Base-by-base conservation (phyloP, 2,329 filamentous ascomycete species). In the Biscogniauxia marginata region DNA sequence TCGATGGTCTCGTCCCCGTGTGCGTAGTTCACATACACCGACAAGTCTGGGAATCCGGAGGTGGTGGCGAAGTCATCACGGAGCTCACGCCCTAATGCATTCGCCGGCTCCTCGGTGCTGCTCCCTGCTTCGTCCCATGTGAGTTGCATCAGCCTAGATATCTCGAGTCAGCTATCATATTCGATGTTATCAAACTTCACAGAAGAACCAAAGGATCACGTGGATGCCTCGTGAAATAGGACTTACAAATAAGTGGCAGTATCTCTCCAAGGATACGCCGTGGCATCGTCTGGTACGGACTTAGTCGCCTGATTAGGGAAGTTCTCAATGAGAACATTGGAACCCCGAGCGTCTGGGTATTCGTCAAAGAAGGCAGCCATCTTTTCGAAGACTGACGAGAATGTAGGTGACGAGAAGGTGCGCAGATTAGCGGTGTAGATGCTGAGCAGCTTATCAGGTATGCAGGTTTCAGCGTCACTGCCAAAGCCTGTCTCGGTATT, bases 241-340 rank as follows among this genome's bases (percentile, higher is more conserved):
- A 34, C 8, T 23, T 24, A 57, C 52, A 44, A 55, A 62, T 54
- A 50, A 23, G 34, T 43, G 45, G 25, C 21, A 53, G 52, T 4
- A 18, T 66, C 59, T 22, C 62, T 46, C 61, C 60, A 65, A 4
- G 65, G 52, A 21, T 63, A 67, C 0, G 64, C 63, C 5, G 64
- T 65, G 3, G 53, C 54, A 8, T 64, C 56, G 20, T 54, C 46
- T 3, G 56, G 24, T 3, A 63, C 55, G 2, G 59, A 49, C 2
- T 9, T 4, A 4, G 34, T 34, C 13, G 59, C 59, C 18, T 66
- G 39, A n/a, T 49, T 53, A 3, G 54, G 34, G 25, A 59, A 57
- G 5, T 25, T 46, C 20, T 57, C 57, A 13, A 63, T 20, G 8
- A 45, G 13, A 24, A 61, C 25, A 4, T 11, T n/a, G 3, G 20